Evolutionary conservation across 805 yeast genomes (phyloP), one percentile per base, ranked within the genome.

Genomic region (Wickerhamomyces bisporus): DNA sequence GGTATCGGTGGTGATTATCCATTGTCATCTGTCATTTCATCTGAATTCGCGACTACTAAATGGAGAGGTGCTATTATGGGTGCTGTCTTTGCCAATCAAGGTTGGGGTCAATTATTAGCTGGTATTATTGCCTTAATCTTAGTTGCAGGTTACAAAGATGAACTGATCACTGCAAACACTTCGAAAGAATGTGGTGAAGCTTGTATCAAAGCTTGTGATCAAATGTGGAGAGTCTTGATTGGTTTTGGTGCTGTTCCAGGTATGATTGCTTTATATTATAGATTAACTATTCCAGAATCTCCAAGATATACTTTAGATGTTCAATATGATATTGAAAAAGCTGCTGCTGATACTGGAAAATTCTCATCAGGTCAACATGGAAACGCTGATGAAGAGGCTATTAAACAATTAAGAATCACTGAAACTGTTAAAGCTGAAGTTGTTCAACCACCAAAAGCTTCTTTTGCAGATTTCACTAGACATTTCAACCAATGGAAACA

Each of bases 51-150:
- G 20, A 86, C 96, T 42, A 87, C 96, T 49, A 86, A 84, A 65
- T 87, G 95, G 95, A 85, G 96, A 79, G 96, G 96, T 75, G 95
- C 96, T 48, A 86, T 86, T 53, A 87, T 87, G 95, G 88, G 86
- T 58, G 95, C 96, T 21, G 96, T 87, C 40, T 89, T 89, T 64
- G 91, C 96, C 41, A 88, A 88, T 71, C 97, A 89, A 70, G 97
- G 96, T 65, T 78, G 93, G 80, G 97, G 97, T 64, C 96, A 89
- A 70, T 75, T 88, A 44, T 57, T 79, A 15, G 95, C 87, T 43
- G 95, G 91, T 77, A 70, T 87, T 48, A 85, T 87, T 52, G 86
- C 95, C 40, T 66, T 87, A 44, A 58, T 85, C 41, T 72, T 78
- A 57, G 83, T 86, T 49, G 84, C 81, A 40, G 95, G 79, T 53